A percentile compares a stretch with the other conserved stretches of the same genome.
Conservation (phyloP, 2,329 filamentous ascomycete genomes). For the Neurospora crassa region DNA sequence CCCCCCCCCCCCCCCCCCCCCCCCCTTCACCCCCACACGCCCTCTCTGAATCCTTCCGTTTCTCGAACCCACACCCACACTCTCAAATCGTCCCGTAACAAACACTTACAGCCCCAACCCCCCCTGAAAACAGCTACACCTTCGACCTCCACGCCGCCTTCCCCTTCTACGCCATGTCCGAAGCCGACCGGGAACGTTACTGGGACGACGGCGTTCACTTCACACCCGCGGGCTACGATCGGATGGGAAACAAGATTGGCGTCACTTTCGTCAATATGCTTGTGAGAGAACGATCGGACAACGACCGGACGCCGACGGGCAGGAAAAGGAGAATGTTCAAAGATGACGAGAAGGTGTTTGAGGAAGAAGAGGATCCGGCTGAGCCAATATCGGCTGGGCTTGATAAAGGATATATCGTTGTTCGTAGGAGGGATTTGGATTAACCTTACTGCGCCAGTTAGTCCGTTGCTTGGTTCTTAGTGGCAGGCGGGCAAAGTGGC, state of each 20-base stretch:
- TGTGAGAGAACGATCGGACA: conserved; percentile 11
- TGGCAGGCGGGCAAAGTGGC: background rate
- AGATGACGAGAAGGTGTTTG: conserved; percentile 32
- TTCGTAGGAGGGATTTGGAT: conserved; percentile 42
- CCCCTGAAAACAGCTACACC: conserved; percentile 32
- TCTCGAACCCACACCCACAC: background rate
- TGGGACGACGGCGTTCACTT: conserved; percentile 57
- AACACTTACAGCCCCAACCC: background rate
- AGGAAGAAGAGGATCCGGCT: conserved; percentile 36
- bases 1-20: background rate
- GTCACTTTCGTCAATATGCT: conserved; percentile 39
- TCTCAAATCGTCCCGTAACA: conserved; percentile 17
- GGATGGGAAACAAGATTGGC: conserved; percentile 50
- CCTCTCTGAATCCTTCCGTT: no score
- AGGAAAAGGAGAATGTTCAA: conserved; percentile 21
- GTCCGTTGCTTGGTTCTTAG: background rate
- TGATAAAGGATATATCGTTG: conserved; percentile 44
- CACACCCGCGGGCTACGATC: conserved; percentile 47
- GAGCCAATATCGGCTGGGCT: conserved; percentile 30
- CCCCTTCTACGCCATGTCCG: conserved; percentile 41
- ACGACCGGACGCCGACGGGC: conserved; percentile 8
- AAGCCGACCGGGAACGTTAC: conserved; percentile 35
- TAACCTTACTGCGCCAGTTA: conserved; percentile 16
- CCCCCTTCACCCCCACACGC: no score
- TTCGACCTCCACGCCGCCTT: conserved; percentile 47